Base-by-base conservation (phyloP, 2,329 filamentous ascomycete species). In the Zasmidium angulare region DNA sequence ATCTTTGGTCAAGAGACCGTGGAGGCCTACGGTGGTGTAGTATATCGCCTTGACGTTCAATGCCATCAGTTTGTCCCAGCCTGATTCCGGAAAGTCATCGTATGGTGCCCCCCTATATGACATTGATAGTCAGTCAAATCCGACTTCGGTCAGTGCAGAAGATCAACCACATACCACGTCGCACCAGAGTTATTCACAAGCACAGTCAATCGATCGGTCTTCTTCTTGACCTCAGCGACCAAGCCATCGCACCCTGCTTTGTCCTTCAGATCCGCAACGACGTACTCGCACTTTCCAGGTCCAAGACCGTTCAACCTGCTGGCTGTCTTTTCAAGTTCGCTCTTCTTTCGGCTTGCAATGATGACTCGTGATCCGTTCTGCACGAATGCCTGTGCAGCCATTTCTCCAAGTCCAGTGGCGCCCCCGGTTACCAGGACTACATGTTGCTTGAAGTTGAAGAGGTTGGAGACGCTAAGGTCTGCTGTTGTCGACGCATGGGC, bases 51-150 rank as follows among this genome's bases (percentile, higher is more conserved):
- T 73, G 46, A 73, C 70, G 55, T 73, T 73, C 3, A 73, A 60
- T 2, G 69, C 66, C 63, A 84, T 81, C 21, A 85, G 74, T 63
- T 84, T 82, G 63, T 84, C 82, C 81, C 82, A 86, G 46, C 80
- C 83, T 50, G 78, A 75, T 62, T 84, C 82, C 0, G 82, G 82
- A 65, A 84, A 85, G 69, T 84, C 77, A 60, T 84, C 81, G 68
- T 84, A 85, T 24, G 82, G 79, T 23, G 79, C 83, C 10, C 82
- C 83, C 76, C 67, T 64, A 26, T 20, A 11, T 6, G 11, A 29
- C 4, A n/a, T n/a, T n/a, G 12, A 31, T 4, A 12, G 29, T 36
- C 22, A 19, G n/a, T n/a, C n/a, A n/a, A n/a, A n/a, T n/a, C n/a
- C n/a, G n/a, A n/a, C n/a, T n/a, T n/a, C n/a, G n/a, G n/a, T n/a